Evolutionary conservation across 2,329 filamentous ascomycete genomes (phyloP), one percentile per base, ranked within the genome.

Genomic region (Monilinia laxa): DNA sequence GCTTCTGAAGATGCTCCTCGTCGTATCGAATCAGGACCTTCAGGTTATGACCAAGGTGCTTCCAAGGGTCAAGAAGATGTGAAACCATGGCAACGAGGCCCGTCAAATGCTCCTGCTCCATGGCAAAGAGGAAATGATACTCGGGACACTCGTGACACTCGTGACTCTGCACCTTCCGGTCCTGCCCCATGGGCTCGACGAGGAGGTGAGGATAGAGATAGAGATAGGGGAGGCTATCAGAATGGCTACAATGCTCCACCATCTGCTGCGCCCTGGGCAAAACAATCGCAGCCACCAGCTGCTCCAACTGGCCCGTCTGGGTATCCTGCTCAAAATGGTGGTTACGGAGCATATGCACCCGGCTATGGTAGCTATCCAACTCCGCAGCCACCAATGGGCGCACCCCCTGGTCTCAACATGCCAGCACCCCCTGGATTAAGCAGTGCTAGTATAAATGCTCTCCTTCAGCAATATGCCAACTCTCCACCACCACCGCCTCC

Each of bases 81-180:
- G 72, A 94, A 92, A 79, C 93, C 93, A 62, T 97, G 93, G 93
- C 90, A 96, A 77, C 88, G 91, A 75, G 91, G 90, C 49, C 91
- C 92, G 23, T 93, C 90, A 40, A 92, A 91, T 67, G 92, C 89
- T 67, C 86, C 91, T 76, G 93, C 93, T 72, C 93, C 93, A 10
- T 97, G 93, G 86, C 77, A 82, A 84, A 67, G 77, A 54, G 68
- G 78, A 42, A 79, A 79, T 62, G 78, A 79, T 54, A 77, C 78
- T 40, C 77, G 79, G 68, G 76, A 76, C 79, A 6, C 28, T 31
- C 28, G 79, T 63, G 78, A 79, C 52, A 77, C 78, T 49, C 77
- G 79, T 69, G 76, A 76, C 65, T 60, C 70, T 25, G 71, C 69
- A 55, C 71, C 75, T 52, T 67, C 79, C 62, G 81, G 81, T 59